A percentile compares a stretch with the other conserved stretches of the same genome.
Conservation (phyloP, 495 filamentous ascomycete species). For the Penicillium riverlandense region DNA sequence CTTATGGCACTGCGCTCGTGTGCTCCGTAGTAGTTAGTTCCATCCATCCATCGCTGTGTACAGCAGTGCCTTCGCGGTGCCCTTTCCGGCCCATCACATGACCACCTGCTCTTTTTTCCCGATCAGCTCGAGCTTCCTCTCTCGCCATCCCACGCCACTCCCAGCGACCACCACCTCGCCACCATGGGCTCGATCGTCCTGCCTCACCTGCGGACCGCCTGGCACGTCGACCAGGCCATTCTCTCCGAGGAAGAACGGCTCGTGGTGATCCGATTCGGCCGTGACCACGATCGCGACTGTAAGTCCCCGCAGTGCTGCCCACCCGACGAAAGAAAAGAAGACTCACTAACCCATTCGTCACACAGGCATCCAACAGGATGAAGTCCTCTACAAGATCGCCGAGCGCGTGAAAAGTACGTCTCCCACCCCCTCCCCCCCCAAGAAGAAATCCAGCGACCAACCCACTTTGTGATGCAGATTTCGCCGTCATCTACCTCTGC, state of each 20-base stretch:
- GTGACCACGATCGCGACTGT: conserved; percentile 65
- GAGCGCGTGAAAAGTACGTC: conserved; percentile 39
- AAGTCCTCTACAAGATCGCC: conserved; percentile 73
- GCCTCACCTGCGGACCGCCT: conserved; percentile 85
- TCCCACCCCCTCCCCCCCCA: not conserved
- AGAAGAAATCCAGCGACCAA: not conserved
- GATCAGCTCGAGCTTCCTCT: conserved; percentile 15
- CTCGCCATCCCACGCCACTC: conserved; percentile 1
- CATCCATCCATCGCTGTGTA: no score
- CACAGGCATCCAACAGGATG: conserved; percentile 80
- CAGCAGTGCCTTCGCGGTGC: no score
- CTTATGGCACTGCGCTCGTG: no score
- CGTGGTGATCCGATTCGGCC: conserved; percentile 90
- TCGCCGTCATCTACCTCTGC: conserved; percentile 91
- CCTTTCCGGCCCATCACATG: conserved; percentile 7
- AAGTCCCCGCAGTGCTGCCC: not conserved
- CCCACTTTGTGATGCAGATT: conserved; percentile 15
- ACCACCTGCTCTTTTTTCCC: not conserved
- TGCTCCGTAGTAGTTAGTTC: no score
- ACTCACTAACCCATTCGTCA: no score
- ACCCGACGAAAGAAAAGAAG: no score
- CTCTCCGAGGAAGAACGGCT: conserved; percentile 89
- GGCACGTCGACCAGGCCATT: conserved; percentile 95
- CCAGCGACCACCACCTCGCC: not conserved
- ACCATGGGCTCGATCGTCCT: conserved; percentile 88